These are phyloP conservation scores for Penicillium sp. DNA, from an alignment of 2,329 filamentous ascomycete species.

Conservation along the genomic window DNA sequence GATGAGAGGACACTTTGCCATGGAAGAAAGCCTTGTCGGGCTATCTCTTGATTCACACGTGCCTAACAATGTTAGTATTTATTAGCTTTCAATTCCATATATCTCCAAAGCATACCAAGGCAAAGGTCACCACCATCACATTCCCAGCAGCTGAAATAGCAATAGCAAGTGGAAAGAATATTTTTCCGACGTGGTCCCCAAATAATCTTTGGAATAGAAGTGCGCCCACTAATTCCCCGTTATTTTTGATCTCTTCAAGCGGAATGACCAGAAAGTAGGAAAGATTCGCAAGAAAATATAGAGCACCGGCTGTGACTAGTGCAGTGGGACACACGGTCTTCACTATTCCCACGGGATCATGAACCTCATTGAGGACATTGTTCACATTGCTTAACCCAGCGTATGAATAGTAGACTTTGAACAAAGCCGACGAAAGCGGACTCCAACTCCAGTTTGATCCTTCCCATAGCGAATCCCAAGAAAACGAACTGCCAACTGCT, in stretches of 20 bases:
- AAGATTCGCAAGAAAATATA: slow-evolving; percentile 68
- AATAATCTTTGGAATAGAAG: slow-evolving; percentile 66
- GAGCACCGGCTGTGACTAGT: slow-evolving; percentile 58
- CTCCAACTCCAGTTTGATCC: slow-evolving; percentile 69
- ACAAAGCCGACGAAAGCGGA: slow-evolving; percentile 62
- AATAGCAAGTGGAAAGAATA: slow-evolving; percentile 61
- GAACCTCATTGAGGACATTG: slow-evolving; percentile 70
- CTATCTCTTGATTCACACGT: slow-evolving; percentile 69
- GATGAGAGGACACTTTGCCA: slow-evolving; percentile 61
- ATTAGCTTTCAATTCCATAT: background rate
- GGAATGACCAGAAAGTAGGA: slow-evolving; percentile 65
- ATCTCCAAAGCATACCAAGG: slow-evolving; percentile 51
- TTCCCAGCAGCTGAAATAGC: slow-evolving; percentile 68
- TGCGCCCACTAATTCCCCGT: slow-evolving; percentile 66
- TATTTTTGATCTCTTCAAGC: slow-evolving; percentile 63
- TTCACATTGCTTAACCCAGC: slow-evolving; percentile 65
- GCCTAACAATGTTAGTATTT: slow-evolving; percentile 50
- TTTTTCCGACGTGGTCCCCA: slow-evolving; percentile 56
- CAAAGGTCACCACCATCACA: slow-evolving; percentile 70
- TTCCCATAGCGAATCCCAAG: slow-evolving; percentile 59
- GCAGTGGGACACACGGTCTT: slow-evolving; percentile 61
- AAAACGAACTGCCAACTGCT: slow-evolving; percentile 7
- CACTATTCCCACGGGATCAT: slow-evolving; percentile 64
- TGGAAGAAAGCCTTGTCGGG: slow-evolving; percentile 67
- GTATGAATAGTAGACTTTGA: slow-evolving; percentile 67